Conservation (phyloP, 768 basidiomycete species). For the Hypholoma sublateritium region DNA sequence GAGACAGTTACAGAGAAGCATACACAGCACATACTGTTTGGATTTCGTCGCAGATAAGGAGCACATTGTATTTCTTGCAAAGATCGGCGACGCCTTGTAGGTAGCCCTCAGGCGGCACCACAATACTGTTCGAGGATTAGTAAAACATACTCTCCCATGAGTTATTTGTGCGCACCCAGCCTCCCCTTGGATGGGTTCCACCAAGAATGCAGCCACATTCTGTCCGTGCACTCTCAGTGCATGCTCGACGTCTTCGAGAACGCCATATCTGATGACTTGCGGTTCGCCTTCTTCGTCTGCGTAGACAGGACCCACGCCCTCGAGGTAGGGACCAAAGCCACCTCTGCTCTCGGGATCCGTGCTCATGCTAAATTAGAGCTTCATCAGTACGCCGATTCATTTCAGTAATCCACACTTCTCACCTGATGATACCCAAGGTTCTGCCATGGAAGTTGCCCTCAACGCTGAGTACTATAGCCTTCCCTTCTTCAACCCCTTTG, state of each 20-base stretch:
- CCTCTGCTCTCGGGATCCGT: conserved; percentile 88
- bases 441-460: conserved; percentile 96
- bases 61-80: conserved; percentile 90
- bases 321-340: conserved; percentile 91
- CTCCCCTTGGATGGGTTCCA: conserved; percentile 99
- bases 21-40: conserved; percentile 69
- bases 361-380: conserved; percentile 63
- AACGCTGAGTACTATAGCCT: conserved; percentile 84
- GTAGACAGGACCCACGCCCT: conserved; percentile 80
- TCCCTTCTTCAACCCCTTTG: conserved; percentile 79
- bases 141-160: neutral
- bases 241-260: conserved; percentile 76
- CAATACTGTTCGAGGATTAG: conserved; percentile 55
- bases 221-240: conserved; percentile 81
- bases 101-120: conserved; percentile 90
- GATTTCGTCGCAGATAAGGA: conserved; percentile 98
- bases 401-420: conserved; percentile 7
- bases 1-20: conserved; percentile 1
- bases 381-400: neutral
- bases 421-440: conserved; percentile 87
- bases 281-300: conserved; percentile 47
- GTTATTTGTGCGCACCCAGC: conserved; percentile 66
- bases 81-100: conserved; percentile 72
- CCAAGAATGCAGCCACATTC: conserved; percentile 87
- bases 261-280: conserved; percentile 78